phyloP scores from a whole-genome alignment of 2,329 filamentous ascomycete species.

The Cladosporium sp. region DNA sequence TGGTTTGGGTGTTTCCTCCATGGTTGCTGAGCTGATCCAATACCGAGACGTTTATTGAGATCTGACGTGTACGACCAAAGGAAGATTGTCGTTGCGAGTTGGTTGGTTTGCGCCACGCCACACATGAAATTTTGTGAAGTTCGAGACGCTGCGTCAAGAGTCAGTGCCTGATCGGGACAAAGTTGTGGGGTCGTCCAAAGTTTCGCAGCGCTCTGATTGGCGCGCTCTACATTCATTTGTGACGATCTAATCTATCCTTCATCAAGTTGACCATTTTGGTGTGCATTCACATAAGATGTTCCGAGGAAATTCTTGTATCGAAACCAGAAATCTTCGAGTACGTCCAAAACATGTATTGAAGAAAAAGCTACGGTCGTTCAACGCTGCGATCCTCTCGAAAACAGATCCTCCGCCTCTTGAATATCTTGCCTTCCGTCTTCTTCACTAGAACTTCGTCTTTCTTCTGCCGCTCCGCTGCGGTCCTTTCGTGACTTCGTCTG shows the following conservation, averaged over 20 bases:
- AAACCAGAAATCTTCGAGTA: no score
- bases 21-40: background rate
- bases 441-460: background rate
- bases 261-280: no score
- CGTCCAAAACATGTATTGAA: no score
- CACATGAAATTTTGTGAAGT: constrained; percentile 5
- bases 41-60: background rate
- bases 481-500: background rate
- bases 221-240: no score
- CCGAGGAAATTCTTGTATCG: no score
- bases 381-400: background rate
- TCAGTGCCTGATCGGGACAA: no score
- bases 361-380: no score
- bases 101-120: background rate
- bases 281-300: no score
- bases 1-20: constrained; percentile 50
- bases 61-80: background rate
- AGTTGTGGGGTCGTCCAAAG: background rate
- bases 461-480: background rate
- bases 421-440: constrained; percentile 1
- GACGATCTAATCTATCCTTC: no score
- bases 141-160: background rate
- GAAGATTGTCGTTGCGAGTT: background rate
- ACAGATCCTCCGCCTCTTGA: constrained; percentile 7
- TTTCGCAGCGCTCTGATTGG: no score